These are phyloP conservation scores for Chlamydomonas sp. DNA, from an alignment of 139 green algal species.

Conservation along the genomic window DNA sequence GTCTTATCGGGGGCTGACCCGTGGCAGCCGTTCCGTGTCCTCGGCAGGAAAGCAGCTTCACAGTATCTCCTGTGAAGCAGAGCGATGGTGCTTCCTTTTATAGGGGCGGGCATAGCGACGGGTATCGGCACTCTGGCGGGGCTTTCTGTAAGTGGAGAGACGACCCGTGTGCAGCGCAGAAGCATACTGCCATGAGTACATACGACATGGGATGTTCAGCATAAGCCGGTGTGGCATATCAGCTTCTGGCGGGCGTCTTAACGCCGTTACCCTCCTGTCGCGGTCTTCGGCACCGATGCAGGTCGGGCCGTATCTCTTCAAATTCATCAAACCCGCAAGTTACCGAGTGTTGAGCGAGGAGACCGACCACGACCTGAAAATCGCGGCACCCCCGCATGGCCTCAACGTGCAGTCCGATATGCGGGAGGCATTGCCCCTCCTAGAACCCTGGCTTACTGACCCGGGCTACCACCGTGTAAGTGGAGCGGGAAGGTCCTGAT, in stretches of 20 bases:
- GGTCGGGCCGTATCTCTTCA: constrained; percentile 34
- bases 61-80: not conserved
- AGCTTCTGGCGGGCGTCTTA: not conserved
- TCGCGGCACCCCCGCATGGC: constrained; percentile 12
- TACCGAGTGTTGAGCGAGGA: constrained; percentile 30
- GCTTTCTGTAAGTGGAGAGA: constrained; percentile 16
- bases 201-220: too few relatives aligned
- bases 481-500: not conserved
- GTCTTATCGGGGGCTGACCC: too few relatives aligned
- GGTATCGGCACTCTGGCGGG: constrained; percentile 30
- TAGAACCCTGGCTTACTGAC: constrained; percentile 69
- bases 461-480: constrained; percentile 77
- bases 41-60: not conserved
- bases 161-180: not conserved
- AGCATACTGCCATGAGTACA: not conserved
- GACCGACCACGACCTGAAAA: constrained; percentile 18
- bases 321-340: constrained; percentile 4
- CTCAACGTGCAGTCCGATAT: constrained; percentile 49
- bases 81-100: constrained; percentile 31
- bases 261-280: not conserved
- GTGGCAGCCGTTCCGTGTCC: too few relatives aligned
- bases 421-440: constrained; percentile 60
- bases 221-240: too few relatives aligned
- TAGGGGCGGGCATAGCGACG: constrained; percentile 20
- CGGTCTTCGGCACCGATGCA: not conserved